Evolutionary conservation across 164 flowering plant species (phyloP).

Genomic region (Umbellularia californica): DNA sequence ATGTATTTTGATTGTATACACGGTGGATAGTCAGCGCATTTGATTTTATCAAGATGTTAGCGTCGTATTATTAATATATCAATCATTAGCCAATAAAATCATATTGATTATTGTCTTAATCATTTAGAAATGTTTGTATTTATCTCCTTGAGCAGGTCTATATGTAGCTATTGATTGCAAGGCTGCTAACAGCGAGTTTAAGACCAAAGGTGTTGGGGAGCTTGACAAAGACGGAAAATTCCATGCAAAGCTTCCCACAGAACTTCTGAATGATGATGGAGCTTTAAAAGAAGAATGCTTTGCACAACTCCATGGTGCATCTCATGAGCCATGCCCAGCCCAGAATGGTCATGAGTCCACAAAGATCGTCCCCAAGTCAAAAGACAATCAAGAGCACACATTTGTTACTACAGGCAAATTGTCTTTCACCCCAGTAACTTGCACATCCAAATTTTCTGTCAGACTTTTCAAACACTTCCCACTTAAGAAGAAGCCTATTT

Average conservation of each 20-base stretch:
- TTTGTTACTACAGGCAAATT: slow-evolving; percentile 40
- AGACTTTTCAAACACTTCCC: slow-evolving; percentile 8
- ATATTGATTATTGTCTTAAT: no score
- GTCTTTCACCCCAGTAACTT: slow-evolving; percentile 50
- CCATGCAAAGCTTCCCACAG: slow-evolving; percentile 43
- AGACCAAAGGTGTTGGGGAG: slow-evolving; percentile 50
- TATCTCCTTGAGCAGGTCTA: slow-evolving; percentile 44
- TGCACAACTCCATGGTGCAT: slow-evolving; percentile 66
- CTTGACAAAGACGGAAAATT: slow-evolving; percentile 68
- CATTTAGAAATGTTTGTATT: neutral
- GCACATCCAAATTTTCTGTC: slow-evolving; percentile 56
- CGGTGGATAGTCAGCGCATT: no score
- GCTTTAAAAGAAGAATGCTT: slow-evolving; percentile 60
- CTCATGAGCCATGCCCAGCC: slow-evolving; percentile 54
- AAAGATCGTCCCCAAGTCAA: slow-evolving; percentile 41
- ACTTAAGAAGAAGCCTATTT: slow-evolving; percentile 1
- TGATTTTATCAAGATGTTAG: no score
- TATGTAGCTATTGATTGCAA: slow-evolving; percentile 63
- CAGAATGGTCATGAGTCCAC: slow-evolving; percentile 45
- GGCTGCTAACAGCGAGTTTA: slow-evolving; percentile 36
- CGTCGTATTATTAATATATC: no score
- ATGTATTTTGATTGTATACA: no score
- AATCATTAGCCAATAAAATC: no score
- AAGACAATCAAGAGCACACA: slow-evolving; percentile 37
- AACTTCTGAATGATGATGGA: slow-evolving; percentile 39